phyloP scores from a whole-genome alignment of 495 filamentous ascomycete species.

The Aspergillus taichungensis region DNA sequence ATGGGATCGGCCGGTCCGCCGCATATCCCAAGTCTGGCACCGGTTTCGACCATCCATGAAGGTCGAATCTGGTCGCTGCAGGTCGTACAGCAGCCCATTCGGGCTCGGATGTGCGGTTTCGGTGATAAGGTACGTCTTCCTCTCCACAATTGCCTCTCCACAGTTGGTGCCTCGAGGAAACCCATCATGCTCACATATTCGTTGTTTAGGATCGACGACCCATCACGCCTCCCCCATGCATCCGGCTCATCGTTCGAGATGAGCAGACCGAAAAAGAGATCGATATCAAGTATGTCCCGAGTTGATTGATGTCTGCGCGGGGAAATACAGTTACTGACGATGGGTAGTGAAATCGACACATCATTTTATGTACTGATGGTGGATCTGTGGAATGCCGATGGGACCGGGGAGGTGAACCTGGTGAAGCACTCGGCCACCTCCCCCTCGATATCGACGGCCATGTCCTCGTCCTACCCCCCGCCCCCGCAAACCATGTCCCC shows the following conservation, averaged over 20 bases:
- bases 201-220: conserved; percentile 73
- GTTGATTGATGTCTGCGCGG: too few relatives aligned
- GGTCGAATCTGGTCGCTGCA: conserved; percentile 56
- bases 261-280: conserved; percentile 73
- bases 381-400: conserved; percentile 83
- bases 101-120: conserved; percentile 98
- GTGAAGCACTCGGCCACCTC: conserved; percentile 82
- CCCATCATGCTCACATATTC: background rate
- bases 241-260: conserved; percentile 76
- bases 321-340: conserved; percentile 6
- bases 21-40: conserved; percentile 25
- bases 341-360: conserved; percentile 61
- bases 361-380: conserved; percentile 89
- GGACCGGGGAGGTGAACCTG: conserved; percentile 82
- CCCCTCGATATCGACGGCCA: conserved; percentile 81
- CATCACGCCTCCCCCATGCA: conserved; percentile 92
- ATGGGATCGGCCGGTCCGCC: conserved; percentile 14
- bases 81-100: conserved; percentile 85
- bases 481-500: conserved; percentile 37
- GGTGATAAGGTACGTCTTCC: conserved; percentile 90
- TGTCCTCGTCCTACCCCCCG: conserved; percentile 66
- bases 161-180: background rate
- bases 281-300: conserved; percentile 65
- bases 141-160: background rate
- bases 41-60: conserved; percentile 32